Evolutionary conservation across 805 yeast genomes (phyloP).

Genomic region (Nakazawaea siamensis): DNA sequence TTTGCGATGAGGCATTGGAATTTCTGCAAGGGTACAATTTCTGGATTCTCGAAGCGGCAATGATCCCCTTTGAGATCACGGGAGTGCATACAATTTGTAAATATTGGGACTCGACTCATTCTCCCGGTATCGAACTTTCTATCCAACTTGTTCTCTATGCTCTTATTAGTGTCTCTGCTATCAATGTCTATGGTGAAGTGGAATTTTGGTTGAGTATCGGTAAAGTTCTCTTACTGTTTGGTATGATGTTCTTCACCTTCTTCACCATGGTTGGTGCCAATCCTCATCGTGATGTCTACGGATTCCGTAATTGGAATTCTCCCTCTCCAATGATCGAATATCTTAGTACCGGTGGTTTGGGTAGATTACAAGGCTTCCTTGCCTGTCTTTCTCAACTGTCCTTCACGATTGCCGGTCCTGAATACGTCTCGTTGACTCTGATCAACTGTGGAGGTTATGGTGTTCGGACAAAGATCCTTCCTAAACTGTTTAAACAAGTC

Average conservation of each 20-base stretch:
- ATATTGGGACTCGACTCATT: conserved; percentile 38
- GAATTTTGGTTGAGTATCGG: conserved; percentile 40
- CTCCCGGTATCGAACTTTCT: conserved; percentile 36
- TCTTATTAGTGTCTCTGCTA: conserved; percentile 34
- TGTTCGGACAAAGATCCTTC: conserved; percentile 48
- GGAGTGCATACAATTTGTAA: conserved; percentile 38
- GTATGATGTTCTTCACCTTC: conserved; percentile 35
- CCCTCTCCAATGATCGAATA: conserved; percentile 35
- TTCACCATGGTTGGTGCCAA: conserved; percentile 48
- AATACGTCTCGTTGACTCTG: conserved; percentile 77
- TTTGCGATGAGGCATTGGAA: conserved; percentile 36
- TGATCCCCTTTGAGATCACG: conserved; percentile 41
- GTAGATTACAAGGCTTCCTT: conserved; percentile 66
- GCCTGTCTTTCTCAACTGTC: conserved; percentile 64
- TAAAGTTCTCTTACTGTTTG: conserved; percentile 34
- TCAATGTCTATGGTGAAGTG: conserved; percentile 36
- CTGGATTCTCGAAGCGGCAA: conserved; percentile 38
- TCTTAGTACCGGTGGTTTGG: conserved; percentile 44
- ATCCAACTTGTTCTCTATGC: conserved; percentile 33
- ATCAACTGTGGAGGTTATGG: conserved; percentile 68
- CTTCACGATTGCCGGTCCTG: conserved; percentile 82
- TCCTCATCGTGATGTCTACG: conserved; percentile 32
- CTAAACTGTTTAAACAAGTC: conserved; percentile 73
- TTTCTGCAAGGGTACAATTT: conserved; percentile 43
- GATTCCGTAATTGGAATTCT: conserved; percentile 24